Evolutionary conservation across 768 basidiomycete species (phyloP).

Genomic region (Lactifluus hygrophoroides): DNA sequence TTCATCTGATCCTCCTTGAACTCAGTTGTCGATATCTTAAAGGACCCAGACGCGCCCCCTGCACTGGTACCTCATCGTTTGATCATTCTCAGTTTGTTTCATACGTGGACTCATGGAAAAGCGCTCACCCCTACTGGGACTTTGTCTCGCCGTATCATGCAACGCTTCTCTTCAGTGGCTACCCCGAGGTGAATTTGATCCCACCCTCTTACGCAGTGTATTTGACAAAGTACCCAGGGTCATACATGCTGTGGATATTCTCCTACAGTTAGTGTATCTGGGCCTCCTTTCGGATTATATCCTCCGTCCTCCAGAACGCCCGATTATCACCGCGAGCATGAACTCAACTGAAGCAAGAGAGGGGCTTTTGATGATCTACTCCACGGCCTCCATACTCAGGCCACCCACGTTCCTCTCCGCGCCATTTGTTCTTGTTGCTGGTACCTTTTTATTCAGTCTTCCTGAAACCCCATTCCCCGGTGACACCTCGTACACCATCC

Average conservation of each 20-base stretch:
- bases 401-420: slow-evolving; percentile 28
- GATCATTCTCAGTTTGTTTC: slow-evolving; percentile 8
- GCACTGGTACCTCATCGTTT: slow-evolving; percentile 15
- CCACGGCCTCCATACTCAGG: slow-evolving; percentile 31
- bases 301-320: slow-evolving; percentile 30
- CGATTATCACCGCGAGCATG: slow-evolving; percentile 22
- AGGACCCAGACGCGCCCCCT: slow-evolving; percentile 9
- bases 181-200: slow-evolving; percentile 37
- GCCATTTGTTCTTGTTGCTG: slow-evolving; percentile 33
- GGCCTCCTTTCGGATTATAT: slow-evolving; percentile 31
- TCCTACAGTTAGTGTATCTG: slow-evolving; percentile 34
- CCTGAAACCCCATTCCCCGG: slow-evolving; percentile 37
- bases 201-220: neutral
- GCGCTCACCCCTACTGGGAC: neutral
- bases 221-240: slow-evolving; percentile 27
- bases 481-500: slow-evolving; percentile 32
- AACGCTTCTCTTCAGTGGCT: slow-evolving; percentile 31
- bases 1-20: neutral
- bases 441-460: slow-evolving; percentile 35
- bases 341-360: slow-evolving; percentile 30
- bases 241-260: slow-evolving; percentile 37
- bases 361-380: slow-evolving; percentile 32
- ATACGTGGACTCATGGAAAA: slow-evolving; percentile 17
- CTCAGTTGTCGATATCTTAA: slow-evolving; percentile 15
- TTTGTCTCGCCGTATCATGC: neutral